phyloP scores from a whole-genome alignment of 371 early-diverging fungal genomes.

The Blakeslea trispora region DNA sequence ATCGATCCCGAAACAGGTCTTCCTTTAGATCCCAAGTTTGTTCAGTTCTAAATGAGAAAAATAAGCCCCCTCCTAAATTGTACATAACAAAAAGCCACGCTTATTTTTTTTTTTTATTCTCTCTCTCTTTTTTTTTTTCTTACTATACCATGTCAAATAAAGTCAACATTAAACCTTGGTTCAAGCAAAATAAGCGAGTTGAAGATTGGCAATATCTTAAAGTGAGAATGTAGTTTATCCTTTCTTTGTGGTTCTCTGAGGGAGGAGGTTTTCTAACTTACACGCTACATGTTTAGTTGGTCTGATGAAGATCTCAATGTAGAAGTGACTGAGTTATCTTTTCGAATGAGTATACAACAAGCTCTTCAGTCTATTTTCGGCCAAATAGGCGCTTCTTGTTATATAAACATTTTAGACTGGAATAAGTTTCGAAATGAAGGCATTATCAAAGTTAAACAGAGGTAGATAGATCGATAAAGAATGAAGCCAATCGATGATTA shows the following conservation, averaged over 20 bases:
- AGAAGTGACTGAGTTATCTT: slow-evolving; percentile 39
- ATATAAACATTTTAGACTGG: slow-evolving; percentile 49
- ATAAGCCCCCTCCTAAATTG: too few species aligned
- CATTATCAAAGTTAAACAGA: slow-evolving; percentile 42
- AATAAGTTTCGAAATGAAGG: slow-evolving; percentile 32
- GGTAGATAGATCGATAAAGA: slow-evolving; percentile 34
- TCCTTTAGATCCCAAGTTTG: slow-evolving; percentile 79
- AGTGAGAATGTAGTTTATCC: slow-evolving; percentile 38
- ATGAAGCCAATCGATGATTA: neutral
- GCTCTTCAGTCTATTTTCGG: slow-evolving; percentile 43
- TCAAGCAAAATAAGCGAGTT: slow-evolving; percentile 19
- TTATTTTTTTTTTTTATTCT: neutral
- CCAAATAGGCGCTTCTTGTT: slow-evolving; percentile 34
- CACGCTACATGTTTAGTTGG: slow-evolving; percentile 30
- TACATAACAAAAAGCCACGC: neutral
- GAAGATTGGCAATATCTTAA: slow-evolving; percentile 47
- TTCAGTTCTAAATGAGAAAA: slow-evolving; percentile 44
- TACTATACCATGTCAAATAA: slow-evolving; percentile 13
- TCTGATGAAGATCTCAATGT: slow-evolving; percentile 33
- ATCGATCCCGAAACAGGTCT: slow-evolving; percentile 82
- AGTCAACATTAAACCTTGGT: slow-evolving; percentile 21
- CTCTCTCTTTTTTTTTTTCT: neutral
- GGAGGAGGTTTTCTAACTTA: neutral
- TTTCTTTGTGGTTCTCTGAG: neutral
- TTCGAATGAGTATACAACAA: slow-evolving; percentile 51